These are phyloP conservation scores for Fusarium liriodendri DNA, from an alignment of 2,329 filamentous ascomycete species.

Conservation along the genomic window DNA sequence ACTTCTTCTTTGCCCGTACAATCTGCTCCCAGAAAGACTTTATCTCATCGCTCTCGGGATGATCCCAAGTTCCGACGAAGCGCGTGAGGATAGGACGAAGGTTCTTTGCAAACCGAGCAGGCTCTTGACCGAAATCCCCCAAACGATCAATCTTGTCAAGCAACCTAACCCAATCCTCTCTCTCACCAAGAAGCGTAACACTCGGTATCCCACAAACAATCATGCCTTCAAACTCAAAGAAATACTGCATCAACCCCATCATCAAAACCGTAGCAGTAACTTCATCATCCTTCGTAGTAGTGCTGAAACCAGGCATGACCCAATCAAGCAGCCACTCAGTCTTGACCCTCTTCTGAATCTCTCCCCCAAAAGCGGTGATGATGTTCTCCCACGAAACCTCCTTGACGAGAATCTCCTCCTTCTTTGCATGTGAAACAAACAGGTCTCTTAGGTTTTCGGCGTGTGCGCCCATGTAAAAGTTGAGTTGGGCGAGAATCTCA, in stretches of 20 bases:
- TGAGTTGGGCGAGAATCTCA: slow-evolving; percentile 63
- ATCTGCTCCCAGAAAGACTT: slow-evolving; percentile 58
- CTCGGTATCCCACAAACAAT: slow-evolving; percentile 57
- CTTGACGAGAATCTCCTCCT: slow-evolving; percentile 53
- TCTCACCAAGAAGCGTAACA: slow-evolving; percentile 54
- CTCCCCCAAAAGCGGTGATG: slow-evolving; percentile 49
- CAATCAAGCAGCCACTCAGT: slow-evolving; percentile 55
- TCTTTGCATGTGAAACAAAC: slow-evolving; percentile 59
- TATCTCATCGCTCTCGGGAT: slow-evolving; percentile 47
- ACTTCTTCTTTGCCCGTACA: slow-evolving; percentile 49
- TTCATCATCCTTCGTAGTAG: slow-evolving; percentile 52
- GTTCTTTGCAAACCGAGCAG: slow-evolving; percentile 50
- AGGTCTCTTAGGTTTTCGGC: slow-evolving; percentile 57
- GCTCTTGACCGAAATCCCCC: slow-evolving; percentile 56
- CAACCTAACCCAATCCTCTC: slow-evolving; percentile 55
- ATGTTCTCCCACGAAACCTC: slow-evolving; percentile 42
- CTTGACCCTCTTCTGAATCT: slow-evolving; percentile 54
- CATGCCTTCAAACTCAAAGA: slow-evolving; percentile 51
- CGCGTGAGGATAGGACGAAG: slow-evolving; percentile 57
- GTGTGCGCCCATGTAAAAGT: slow-evolving; percentile 61
- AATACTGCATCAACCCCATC: slow-evolving; percentile 57
- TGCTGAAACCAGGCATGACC: slow-evolving; percentile 57
- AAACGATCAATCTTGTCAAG: slow-evolving; percentile 56
- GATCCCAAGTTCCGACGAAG: slow-evolving; percentile 59
- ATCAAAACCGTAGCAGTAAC: slow-evolving; percentile 56